These are phyloP conservation scores for Cytospora mali DNA, from an alignment of 2,329 filamentous ascomycete genomes.

Conservation along the genomic window DNA sequence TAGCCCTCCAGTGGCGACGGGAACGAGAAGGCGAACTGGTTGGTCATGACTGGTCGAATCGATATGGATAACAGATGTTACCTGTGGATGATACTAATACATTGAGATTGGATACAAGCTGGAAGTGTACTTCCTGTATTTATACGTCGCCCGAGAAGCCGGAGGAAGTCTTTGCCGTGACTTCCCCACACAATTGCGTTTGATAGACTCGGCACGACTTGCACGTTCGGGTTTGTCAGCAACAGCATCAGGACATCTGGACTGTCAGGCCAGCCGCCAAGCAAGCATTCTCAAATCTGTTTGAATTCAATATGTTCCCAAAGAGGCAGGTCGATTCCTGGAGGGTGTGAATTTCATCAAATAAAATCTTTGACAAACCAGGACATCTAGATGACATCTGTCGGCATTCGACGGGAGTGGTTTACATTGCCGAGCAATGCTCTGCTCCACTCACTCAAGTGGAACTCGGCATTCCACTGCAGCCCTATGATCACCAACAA, in stretches of 20 bases:
- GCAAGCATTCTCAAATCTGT: not conserved
- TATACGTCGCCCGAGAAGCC: not conserved
- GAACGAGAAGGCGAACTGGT: constrained; percentile 49
- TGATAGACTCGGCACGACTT: not conserved
- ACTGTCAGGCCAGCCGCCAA: not conserved
- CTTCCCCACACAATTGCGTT: not conserved
- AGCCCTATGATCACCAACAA: too few species aligned
- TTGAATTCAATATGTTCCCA: too few species aligned
- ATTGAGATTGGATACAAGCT: not conserved
- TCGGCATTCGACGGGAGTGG: too few species aligned
- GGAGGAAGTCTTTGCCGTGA: not conserved
- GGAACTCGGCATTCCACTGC: too few species aligned
- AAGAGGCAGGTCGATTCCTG: too few species aligned
- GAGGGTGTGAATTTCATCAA: too few species aligned
- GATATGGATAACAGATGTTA: not conserved
- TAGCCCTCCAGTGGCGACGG: constrained; percentile 62
- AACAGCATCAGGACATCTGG: too few species aligned
- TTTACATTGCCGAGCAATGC: too few species aligned
- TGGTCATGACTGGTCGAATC: constrained; percentile 37
- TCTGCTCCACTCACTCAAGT: too few species aligned
- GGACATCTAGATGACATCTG: too few species aligned
- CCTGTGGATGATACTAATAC: not conserved
- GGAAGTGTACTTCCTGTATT: not conserved
- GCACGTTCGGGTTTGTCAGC: constrained; percentile 12
- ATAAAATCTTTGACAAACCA: too few species aligned